phyloP scores from a whole-genome alignment of 192 early-diverging fungal species.

The Gigaspora rosea region DNA sequence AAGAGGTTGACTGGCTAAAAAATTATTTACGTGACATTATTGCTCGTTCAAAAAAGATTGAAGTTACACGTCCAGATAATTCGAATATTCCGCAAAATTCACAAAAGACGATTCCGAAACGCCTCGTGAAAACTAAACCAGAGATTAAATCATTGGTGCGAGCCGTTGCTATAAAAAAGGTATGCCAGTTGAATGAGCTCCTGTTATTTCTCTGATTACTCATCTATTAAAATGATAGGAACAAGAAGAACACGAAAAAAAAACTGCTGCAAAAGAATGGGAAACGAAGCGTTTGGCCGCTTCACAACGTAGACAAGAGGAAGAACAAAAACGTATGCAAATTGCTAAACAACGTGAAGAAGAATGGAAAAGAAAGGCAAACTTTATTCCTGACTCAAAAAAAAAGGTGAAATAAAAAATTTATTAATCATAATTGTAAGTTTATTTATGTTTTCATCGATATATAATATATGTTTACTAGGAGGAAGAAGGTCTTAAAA shows the following conservation, averaged over 20 bases:
- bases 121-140: background rate
- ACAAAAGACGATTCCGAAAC: background rate
- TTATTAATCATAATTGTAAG: background rate
- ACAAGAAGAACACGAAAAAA: constrained; percentile 20
- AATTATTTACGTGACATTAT: background rate
- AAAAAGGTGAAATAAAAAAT: background rate
- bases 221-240: constrained; percentile 1
- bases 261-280: background rate
- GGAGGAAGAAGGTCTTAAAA: background rate
- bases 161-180: background rate
- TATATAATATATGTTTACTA: background rate
- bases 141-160: background rate
- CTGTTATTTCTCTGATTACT: background rate
- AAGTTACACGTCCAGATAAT: background rate
- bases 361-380: background rate
- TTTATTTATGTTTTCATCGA: background rate
- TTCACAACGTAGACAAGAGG: background rate
- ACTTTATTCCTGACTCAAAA: background rate
- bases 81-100: background rate
- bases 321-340: constrained; percentile 1
- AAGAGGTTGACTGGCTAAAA: background rate
- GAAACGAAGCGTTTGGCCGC: background rate
- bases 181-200: background rate
- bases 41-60: background rate
- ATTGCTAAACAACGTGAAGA: background rate